Base-by-base conservation (phyloP, 179 eudicot genomes). In the Silene coronaria region DNA sequence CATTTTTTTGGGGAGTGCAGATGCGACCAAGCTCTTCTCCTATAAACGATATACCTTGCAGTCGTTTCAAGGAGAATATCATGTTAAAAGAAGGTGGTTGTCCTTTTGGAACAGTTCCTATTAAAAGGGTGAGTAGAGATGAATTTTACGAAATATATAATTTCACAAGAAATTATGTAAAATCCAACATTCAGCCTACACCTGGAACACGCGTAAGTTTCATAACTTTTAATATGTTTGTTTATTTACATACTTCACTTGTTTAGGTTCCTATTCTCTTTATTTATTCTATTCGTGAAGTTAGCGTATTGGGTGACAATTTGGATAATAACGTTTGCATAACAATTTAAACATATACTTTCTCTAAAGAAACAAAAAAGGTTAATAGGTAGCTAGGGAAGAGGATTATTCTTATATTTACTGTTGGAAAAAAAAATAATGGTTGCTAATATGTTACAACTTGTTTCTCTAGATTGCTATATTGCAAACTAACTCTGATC, bases 381-480 rank as follows among this genome's bases (percentile, higher is more conserved):
- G n/a, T n/a, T n/a, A n/a, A n/a, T n/a, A n/a, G n/a, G n/a, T n/a
- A n/a, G n/a, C n/a, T n/a, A n/a, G n/a, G n/a, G n/a, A n/a, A n/a
- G n/a, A n/a, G n/a, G n/a, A n/a, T n/a, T n/a, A n/a, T n/a, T n/a
- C n/a, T n/a, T n/a, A n/a, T n/a, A n/a, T n/a, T n/a, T n/a, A n/a
- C n/a, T n/a, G n/a, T n/a, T n/a, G n/a, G n/a, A n/a, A n/a, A n/a
- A n/a, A n/a, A n/a, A n/a, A n/a, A n/a, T n/a, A 36, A 5, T 36
- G 9, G 42, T 36, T 36, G 0, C 42, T 36, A 36, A 36, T 36
- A 36, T 36, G 45, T 12, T 38, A 38, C 45, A 38, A 34, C 38
- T 63, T 38, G 2, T 42, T 22, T 73, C 3, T 38, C 3, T 45
- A 77, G 76, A 48, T 63, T 71, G 76, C 76, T 27, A 3, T 77